Evolutionary conservation across 129 eudicot genomes (phyloP), one percentile per base, ranked within the genome.

Genomic region (Deinandra increscens): DNA sequence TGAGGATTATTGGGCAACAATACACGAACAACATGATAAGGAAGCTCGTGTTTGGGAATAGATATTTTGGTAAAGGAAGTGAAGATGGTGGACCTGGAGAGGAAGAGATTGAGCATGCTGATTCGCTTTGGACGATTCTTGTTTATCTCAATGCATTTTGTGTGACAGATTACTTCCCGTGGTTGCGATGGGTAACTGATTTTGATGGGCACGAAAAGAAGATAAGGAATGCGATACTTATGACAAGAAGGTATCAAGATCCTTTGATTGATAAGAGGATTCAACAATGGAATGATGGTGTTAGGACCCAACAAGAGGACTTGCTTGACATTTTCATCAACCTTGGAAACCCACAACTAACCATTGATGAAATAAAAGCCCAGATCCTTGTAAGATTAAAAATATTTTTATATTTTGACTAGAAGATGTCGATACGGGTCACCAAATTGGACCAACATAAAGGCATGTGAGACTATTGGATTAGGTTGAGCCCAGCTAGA

Each of bases 201-300:
- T 51, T 51, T 51, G 59, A 51, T 51, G 59, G 59, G 59, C 59
- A 51, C 7, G 31, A 51, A 31, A 51, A 53, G 60, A 53, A 19
- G 5, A 19, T 53, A 53, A 53, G 60, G 60, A 53, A 53, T 20
- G 60, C 60, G 0, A 7, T 53, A 19, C 13, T 53, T 20, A 20
- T 0, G 1, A 14, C 60, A 53, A 53, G 60, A 53, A 53, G 20
- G 31, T 53, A 53, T 53, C 60, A 53, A 53, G 60, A 53, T 53
- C 33, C 60, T 20, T 53, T 20, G 33, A 9, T 53, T 53, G 33
- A 53, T 53, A 14, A 53, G 31, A 53, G 60, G 33, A 19, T 53
- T 53, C 60, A 48, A 48, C 22, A 48, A 48, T 48, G 54, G 54
- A n/a, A 48, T n/a, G 22, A 48, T 3, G 54, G 54, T 53, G 60